phyloP scores from a whole-genome alignment of 768 basidiomycete species.

The Aureoboletus auriporus region DNA sequence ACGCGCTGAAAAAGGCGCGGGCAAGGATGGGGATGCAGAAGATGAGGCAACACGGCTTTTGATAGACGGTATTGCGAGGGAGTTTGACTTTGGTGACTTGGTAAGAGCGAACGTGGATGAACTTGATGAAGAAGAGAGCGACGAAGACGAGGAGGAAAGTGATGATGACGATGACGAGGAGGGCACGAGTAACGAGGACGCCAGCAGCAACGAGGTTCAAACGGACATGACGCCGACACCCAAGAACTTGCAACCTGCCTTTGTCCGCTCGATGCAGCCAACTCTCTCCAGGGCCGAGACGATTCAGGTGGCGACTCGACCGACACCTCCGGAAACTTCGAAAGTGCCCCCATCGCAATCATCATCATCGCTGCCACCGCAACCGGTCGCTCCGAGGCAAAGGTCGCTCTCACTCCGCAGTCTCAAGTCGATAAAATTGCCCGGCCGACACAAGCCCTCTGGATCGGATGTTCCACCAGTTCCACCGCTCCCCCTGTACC shows the following conservation, averaged over 20 bases:
- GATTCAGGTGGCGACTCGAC: background rate
- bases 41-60: slow-evolving; percentile 82
- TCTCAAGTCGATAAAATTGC: slow-evolving; percentile 42
- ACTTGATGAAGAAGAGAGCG: slow-evolving; percentile 65
- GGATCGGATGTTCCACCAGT: slow-evolving; percentile 37
- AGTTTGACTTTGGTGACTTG: slow-evolving; percentile 79
- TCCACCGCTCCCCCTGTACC: slow-evolving; percentile 32
- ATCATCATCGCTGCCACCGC: background rate
- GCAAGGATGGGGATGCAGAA: slow-evolving; percentile 54
- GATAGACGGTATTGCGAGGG: slow-evolving; percentile 75
- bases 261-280: background rate
- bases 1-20: slow-evolving; percentile 42
- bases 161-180: slow-evolving; percentile 43
- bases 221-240: slow-evolving; percentile 3
- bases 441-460: slow-evolving; percentile 18
- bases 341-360: slow-evolving; percentile 5
- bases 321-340: background rate
- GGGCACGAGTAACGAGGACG: slow-evolving; percentile 35
- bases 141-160: slow-evolving; percentile 38
- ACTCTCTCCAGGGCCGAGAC: slow-evolving; percentile 1
- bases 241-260: slow-evolving; percentile 8
- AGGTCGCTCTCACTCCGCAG: slow-evolving; percentile 45
- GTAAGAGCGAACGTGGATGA: slow-evolving; percentile 77
- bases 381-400: slow-evolving; percentile 5
- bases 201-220: slow-evolving; percentile 34